Conservation (phyloP, 257 asterid genomes). For the Fraxinus americana region DNA sequence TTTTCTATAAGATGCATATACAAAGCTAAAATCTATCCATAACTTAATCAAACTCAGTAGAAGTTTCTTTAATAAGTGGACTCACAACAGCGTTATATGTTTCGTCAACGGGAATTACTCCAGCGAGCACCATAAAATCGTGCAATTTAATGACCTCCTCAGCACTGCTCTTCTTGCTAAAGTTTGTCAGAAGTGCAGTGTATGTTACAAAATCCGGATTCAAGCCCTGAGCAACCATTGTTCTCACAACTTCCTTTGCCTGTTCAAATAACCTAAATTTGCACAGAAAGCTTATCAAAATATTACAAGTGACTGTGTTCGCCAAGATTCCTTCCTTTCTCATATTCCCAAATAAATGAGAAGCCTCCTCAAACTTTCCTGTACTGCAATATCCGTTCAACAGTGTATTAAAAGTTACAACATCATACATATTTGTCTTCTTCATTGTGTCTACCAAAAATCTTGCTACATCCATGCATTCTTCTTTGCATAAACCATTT, state of each 20-base stretch:
- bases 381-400: slow-evolving; percentile 53
- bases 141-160: slow-evolving; percentile 62
- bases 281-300: slow-evolving; percentile 60
- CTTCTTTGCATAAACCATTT: slow-evolving; percentile 65
- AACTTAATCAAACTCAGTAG: slow-evolving; percentile 11
- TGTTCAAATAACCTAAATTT: slow-evolving; percentile 53
- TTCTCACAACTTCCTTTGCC: slow-evolving; percentile 48
- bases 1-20: slow-evolving; percentile 16
- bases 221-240: slow-evolving; percentile 50
- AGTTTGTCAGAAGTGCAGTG: slow-evolving; percentile 49
- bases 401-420: slow-evolving; percentile 57
- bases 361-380: slow-evolving; percentile 50
- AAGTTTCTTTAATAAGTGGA: slow-evolving; percentile 33
- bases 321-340: slow-evolving; percentile 46
- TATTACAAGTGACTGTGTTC: slow-evolving; percentile 56
- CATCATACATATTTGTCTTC: slow-evolving; percentile 43
- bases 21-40: background rate
- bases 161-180: slow-evolving; percentile 33
- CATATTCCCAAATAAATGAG: slow-evolving; percentile 51
- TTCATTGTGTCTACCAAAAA: slow-evolving; percentile 48
- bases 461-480: slow-evolving; percentile 39
- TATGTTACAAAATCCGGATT: slow-evolving; percentile 59
- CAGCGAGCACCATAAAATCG: slow-evolving; percentile 56
- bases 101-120: slow-evolving; percentile 45
- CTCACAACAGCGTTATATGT: slow-evolving; percentile 49